These are phyloP conservation scores for Hansenula sp. DNA, from an alignment of 1,139 yeast genomes.

Conservation along the genomic window DNA sequence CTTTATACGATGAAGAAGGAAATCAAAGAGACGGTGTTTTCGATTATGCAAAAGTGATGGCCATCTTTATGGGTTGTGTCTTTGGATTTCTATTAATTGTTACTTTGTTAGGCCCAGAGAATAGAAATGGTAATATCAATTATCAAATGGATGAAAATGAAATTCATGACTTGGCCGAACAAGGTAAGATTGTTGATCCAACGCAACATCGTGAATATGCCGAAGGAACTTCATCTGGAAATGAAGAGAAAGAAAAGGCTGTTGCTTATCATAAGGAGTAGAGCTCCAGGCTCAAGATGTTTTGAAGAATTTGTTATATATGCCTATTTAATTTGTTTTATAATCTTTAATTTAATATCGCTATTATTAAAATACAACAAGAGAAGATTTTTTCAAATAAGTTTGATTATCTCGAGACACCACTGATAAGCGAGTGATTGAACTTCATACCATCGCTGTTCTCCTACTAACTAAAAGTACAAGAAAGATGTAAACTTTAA, in stretches of 20 bases:
- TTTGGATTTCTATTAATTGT: constrained; percentile 58
- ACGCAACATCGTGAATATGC: neutral
- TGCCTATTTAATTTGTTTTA: neutral
- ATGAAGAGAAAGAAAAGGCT: neutral
- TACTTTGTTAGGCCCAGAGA: constrained; percentile 72
- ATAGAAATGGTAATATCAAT: constrained; percentile 36
- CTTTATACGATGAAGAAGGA: constrained; percentile 37
- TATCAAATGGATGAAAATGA: constrained; percentile 18
- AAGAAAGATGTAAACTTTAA: too few relatives aligned
- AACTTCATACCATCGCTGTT: too few relatives aligned
- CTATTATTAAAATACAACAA: too few relatives aligned
- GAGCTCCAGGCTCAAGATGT: too few relatives aligned
- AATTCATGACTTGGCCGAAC: constrained; percentile 11
- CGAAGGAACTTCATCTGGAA: neutral
- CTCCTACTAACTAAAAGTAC: too few relatives aligned
- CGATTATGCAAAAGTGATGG: constrained; percentile 69
- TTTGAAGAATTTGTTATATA: neutral
- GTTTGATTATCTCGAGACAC: too few relatives aligned
- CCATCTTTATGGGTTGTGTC: constrained; percentile 78
- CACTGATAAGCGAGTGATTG: too few relatives aligned
- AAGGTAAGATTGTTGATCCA: constrained; percentile 17
- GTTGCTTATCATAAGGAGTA: neutral
- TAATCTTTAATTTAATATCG: neutral
- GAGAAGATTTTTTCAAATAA: too few relatives aligned
- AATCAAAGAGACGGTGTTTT: constrained; percentile 26